These are phyloP conservation scores for Suhomyces choctaworum DNA, from an alignment of 1,139 yeast genomes.

Conservation along the genomic window DNA sequence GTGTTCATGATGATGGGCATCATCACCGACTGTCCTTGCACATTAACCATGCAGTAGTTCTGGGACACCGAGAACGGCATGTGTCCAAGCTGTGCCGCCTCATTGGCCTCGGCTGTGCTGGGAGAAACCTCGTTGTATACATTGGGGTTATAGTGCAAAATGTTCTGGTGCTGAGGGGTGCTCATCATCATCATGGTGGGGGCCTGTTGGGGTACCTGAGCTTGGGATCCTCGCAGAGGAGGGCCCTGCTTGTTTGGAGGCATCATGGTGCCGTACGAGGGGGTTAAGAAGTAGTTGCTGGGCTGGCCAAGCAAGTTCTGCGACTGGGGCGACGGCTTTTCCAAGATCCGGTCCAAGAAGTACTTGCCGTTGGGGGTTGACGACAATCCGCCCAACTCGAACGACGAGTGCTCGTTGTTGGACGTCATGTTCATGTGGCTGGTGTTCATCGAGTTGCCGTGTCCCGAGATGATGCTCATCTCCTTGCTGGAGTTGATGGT, in stretches of 20 bases:
- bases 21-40: constrained; percentile 17
- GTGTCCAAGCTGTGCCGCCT: background rate
- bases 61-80: constrained; percentile 5
- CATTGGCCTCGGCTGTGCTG: constrained; percentile 8
- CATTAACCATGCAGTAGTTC: constrained; percentile 14
- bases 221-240: constrained; percentile 5
- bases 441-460: constrained; percentile 31
- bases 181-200: constrained; percentile 41
- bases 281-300: constrained; percentile 19
- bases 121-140: constrained; percentile 13
- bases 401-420: constrained; percentile 35
- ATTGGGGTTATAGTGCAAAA: constrained; percentile 16
- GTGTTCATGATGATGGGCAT: constrained; percentile 15
- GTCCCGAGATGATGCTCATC: constrained; percentile 27
- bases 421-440: constrained; percentile 24
- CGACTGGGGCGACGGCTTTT: constrained; percentile 40
- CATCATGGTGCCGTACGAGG: constrained; percentile 30
- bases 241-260: constrained; percentile 21
- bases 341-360: constrained; percentile 43
- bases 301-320: constrained; percentile 22
- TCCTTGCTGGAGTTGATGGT: constrained; percentile 25
- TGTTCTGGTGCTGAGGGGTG: constrained; percentile 41
- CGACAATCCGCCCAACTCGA: constrained; percentile 38
- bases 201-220: background rate
- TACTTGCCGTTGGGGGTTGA: constrained; percentile 48